phyloP scores from a whole-genome alignment of 306 rosid genomes.

The Gastrolobium bilobum region DNA sequence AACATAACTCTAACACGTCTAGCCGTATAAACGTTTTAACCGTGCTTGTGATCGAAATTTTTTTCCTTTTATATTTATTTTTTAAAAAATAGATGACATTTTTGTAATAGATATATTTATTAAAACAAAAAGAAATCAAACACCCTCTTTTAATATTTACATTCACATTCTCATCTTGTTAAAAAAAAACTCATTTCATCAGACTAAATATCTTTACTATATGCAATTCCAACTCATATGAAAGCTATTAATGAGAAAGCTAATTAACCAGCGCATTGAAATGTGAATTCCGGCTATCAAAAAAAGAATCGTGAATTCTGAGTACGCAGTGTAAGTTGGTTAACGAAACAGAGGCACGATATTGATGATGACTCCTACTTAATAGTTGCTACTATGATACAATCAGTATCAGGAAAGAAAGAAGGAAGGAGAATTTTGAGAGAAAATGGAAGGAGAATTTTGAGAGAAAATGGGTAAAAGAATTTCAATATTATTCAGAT shows the following conservation, averaged over 20 bases:
- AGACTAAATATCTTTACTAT: background rate
- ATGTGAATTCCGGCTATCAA: background rate
- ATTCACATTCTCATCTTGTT: background rate
- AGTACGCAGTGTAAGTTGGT: background rate
- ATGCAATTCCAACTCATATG: background rate
- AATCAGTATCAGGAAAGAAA: no score
- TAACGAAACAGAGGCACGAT: background rate
- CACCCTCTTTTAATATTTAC: background rate
- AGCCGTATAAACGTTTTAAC: no score
- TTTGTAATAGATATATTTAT: no score
- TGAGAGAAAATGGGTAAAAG: no score
- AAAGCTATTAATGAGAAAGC: background rate
- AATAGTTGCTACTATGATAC: background rate
- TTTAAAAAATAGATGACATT: no score
- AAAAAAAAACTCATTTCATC: background rate
- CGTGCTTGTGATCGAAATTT: no score
- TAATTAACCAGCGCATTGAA: background rate
- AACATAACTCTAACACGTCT: no score
- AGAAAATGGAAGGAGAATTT: no score
- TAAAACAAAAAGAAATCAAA: background rate
- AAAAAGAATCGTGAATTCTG: background rate
- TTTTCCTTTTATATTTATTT: no score
- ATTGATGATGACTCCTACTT: background rate
- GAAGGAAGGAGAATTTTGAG: no score
- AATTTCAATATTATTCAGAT: no score